Evolutionary conservation across 2,329 filamentous ascomycete species (phyloP).

Genomic region (Lachnum nothofagi): DNA sequence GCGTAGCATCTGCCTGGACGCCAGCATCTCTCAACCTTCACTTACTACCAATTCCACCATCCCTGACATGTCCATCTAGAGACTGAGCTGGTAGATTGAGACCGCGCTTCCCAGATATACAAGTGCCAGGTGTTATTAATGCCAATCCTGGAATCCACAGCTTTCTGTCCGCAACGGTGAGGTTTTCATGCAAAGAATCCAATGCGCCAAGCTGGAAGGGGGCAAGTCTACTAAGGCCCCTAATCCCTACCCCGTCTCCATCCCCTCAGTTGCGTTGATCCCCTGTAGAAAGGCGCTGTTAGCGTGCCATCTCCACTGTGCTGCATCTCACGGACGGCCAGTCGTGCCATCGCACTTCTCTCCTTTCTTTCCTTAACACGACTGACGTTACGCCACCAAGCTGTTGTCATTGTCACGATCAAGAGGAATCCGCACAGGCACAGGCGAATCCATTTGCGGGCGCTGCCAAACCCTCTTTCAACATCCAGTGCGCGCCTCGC

Average conservation of each 20-base stretch:
- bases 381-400: no score
- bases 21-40: no score
- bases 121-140: no score
- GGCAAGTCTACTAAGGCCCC: background rate
- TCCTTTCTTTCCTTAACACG: background rate
- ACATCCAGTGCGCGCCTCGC: background rate
- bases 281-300: background rate
- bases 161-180: no score
- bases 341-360: conserved; percentile 4
- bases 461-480: background rate
- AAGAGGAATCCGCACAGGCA: no score
- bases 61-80: no score
- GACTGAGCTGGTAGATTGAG: no score
- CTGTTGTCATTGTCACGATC: no score
- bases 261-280: background rate
- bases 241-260: background rate
- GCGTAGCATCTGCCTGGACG: no score
- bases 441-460: background rate
- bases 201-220: conserved; percentile 4
- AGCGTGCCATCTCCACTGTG: conserved; percentile 3
- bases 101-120: no score
- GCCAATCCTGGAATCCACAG: no score
- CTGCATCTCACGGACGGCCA: background rate
- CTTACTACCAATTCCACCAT: no score
- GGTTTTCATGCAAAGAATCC: conserved; percentile 8